A percentile compares a stretch with the other conserved stretches of the same genome.
phyloP scores from a whole-genome alignment of 371 early-diverging fungal species.

The Mucor velutinosus region DNA sequence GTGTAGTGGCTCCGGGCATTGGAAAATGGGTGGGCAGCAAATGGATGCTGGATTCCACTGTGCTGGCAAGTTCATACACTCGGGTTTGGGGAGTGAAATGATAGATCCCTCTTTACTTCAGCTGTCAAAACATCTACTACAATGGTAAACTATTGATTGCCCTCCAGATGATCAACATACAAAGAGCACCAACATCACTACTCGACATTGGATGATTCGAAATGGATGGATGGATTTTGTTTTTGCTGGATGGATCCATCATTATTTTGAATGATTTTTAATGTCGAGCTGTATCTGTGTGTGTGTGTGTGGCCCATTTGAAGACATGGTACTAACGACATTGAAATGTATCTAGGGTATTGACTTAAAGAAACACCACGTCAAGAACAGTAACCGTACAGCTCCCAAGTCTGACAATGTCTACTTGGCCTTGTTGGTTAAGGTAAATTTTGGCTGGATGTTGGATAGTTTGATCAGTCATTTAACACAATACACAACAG shows the following conservation, averaged over 20 bases:
- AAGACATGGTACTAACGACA: background rate
- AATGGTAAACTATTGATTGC: slow-evolving; percentile 21
- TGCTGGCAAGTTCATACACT: slow-evolving; percentile 10
- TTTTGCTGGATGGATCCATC: slow-evolving; percentile 1
- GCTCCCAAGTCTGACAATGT: slow-evolving; percentile 91
- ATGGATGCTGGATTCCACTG: background rate
- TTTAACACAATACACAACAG: slow-evolving; percentile 42
- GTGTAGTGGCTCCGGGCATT: background rate
- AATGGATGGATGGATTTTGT: slow-evolving; percentile 27
- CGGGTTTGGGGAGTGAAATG: slow-evolving; percentile 10
- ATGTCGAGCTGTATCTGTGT: background rate
- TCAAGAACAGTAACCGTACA: slow-evolving; percentile 83
- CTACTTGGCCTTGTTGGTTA: slow-evolving; percentile 94
- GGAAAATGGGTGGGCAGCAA: background rate
- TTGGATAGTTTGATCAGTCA: background rate
- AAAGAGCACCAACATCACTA: slow-evolving; percentile 2
- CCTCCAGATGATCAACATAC: background rate
- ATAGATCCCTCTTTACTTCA: slow-evolving; percentile 32
- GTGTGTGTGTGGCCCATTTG: background rate
- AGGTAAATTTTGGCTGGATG: slow-evolving; percentile 47
- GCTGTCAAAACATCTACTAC: slow-evolving; percentile 33
- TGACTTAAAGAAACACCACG: slow-evolving; percentile 95
- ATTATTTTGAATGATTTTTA: background rate
- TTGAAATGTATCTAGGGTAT: slow-evolving; percentile 73
- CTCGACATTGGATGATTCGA: background rate